Evolutionary conservation across 331 rosid genomes (phyloP), one percentile per base, ranked within the genome.

Genomic region (Phaseolus coccineus): DNA sequence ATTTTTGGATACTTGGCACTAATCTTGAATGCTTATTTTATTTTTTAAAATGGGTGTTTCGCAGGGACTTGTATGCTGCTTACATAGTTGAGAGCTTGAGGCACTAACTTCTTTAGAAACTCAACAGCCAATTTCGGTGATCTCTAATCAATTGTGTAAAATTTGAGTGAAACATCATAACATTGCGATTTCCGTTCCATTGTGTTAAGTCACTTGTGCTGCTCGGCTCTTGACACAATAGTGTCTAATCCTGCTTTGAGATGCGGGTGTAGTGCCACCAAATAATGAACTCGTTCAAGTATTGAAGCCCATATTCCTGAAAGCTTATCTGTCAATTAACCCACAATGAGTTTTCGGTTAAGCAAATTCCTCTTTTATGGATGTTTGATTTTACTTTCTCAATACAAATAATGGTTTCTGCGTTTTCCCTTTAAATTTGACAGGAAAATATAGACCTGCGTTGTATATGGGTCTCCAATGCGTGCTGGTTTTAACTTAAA

Each of bases 81-180:
- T 95, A 93, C 85, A 90, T 95, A 40, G 92, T 95, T 69, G 96
- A 95, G 85, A 89, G 97, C 94, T 88, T 95, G 89, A 93, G 99
- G 92, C 89, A 91, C 91, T 93, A 82, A 89, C 46, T 40, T 77
- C 13, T 80, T 51, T 33, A 68, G 76, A 73, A 80, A 64, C 78
- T 52, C 68, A 62, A 47, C 62, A 8, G 63, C 63, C 68, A 69
- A 35, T 77, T 77, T 63, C 57, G 15, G 55, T 42, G 67, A 72
- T 57, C 15, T 47, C n/a, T 46, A 22, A 3, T 15, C 58, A 69
- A 71, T 61, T 24, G 55, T 71, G 52, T 52, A 66, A 73, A 22
- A 77, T 59, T 31, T 15, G 78, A 83, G 77, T 59, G 65, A 80
- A 59, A 74, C 71, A 19, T 19, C 78, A 16, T 39, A 57, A 80